These are phyloP conservation scores for Plasmopara muralis DNA, from an alignment of 352 stramenopile genomes.

Conservation along the genomic window DNA sequence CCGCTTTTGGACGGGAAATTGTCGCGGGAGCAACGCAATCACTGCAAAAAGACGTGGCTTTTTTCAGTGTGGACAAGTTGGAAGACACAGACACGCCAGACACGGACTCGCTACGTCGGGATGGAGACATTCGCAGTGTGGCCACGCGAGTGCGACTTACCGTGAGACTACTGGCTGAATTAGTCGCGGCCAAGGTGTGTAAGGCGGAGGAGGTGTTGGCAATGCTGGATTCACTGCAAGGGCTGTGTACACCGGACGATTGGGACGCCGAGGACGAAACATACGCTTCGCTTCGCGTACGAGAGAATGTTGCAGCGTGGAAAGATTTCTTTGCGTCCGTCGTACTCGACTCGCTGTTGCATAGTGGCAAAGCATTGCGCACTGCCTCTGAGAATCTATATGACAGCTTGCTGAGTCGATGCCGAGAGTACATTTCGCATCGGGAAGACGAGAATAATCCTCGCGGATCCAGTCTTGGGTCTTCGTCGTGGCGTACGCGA, in stretches of 20 bases:
- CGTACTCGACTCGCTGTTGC: constrained; percentile 63
- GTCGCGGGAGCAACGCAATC: constrained; percentile 27
- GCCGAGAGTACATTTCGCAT: constrained; percentile 59
- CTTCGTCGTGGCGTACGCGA: constrained; percentile 60
- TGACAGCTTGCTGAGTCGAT: constrained; percentile 62
- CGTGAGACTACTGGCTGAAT: constrained; percentile 56
- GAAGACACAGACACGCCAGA: constrained; percentile 17
- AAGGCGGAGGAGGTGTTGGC: constrained; percentile 54
- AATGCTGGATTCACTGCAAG: constrained; percentile 55
- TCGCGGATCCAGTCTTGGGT: constrained; percentile 28
- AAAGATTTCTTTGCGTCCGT: constrained; percentile 73
- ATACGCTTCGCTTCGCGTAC: constrained; percentile 24
- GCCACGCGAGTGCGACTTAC: constrained; percentile 48
- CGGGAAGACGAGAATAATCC: constrained; percentile 61
- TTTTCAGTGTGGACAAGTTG: constrained; percentile 34
- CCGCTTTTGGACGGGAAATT: constrained; percentile 47
- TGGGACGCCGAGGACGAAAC: constrained; percentile 47
- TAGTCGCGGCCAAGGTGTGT: constrained; percentile 51
- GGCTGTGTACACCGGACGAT: constrained; percentile 54
- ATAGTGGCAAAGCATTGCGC: constrained; percentile 45
- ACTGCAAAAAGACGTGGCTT: constrained; percentile 56
- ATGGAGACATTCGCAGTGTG: constrained; percentile 36
- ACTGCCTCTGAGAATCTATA: constrained; percentile 47
- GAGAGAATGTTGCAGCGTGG: constrained; percentile 53
- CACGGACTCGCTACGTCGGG: constrained; percentile 17